A percentile compares a stretch with the other conserved stretches of the same genome.
Evolutionary conservation across 108 stramenopile genomes (phyloP).

Genomic region (Cyclotella baltica): DNA sequence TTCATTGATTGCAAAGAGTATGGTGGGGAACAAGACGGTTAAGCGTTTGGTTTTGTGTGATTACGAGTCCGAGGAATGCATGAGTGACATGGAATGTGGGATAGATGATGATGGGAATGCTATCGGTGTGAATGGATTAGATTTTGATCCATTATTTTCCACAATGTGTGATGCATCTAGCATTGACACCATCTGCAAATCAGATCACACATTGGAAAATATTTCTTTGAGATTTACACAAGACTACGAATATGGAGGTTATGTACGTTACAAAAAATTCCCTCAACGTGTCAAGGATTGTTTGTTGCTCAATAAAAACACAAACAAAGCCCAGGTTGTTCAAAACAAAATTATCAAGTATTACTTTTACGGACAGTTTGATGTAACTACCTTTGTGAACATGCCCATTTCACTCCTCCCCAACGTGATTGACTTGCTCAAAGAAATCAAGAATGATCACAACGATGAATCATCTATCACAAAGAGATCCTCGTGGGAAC

Average conservation of each 20-base stretch:
- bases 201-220: background rate
- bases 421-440: background rate
- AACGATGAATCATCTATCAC: too few species aligned
- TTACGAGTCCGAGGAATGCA: background rate
- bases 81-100: background rate
- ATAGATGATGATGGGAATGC: background rate
- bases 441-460: background rate
- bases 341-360: background rate
- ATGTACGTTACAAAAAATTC: background rate
- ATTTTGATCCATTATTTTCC: background rate
- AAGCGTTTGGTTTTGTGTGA: background rate
- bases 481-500: too few species aligned
- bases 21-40: background rate
- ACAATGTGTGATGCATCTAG: background rate
- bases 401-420: background rate
- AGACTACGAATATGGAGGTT: background rate
- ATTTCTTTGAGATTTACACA: background rate
- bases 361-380: background rate
- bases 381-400: background rate
- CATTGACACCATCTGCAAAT: background rate
- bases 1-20: background rate
- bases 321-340: background rate
- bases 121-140: background rate
- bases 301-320: background rate
- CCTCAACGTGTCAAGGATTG: background rate